These are phyloP conservation scores for Plasmodium malariae DNA, from an alignment of 169 alveolate species.

Conservation along the genomic window DNA sequence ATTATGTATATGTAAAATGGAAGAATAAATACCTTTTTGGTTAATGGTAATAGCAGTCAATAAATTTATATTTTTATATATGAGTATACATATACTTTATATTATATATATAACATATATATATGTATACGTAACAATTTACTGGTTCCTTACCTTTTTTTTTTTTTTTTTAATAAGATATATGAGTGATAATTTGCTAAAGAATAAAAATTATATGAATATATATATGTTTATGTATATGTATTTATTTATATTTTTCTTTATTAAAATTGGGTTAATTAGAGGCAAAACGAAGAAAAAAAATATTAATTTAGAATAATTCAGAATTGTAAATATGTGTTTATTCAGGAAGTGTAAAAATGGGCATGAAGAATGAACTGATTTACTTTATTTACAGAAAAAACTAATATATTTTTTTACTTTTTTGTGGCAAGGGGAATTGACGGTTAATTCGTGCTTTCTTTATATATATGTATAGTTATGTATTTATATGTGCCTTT, in stretches of 20 bases:
- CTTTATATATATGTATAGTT: neutral
- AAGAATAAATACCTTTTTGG: no score
- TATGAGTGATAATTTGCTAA: neutral
- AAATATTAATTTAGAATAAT: constrained; percentile 18
- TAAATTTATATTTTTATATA: neutral
- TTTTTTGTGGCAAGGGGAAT: neutral
- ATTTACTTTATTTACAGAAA: constrained; percentile 3
- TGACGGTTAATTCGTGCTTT: neutral
- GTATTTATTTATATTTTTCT: no score
- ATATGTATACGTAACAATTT: neutral
- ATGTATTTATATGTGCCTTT: neutral
- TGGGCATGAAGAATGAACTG: constrained; percentile 29
- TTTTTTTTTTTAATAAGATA: neutral
- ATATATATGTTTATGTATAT: neutral
- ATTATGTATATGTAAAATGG: no score
- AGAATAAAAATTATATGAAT: neutral
- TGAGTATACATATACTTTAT: neutral
- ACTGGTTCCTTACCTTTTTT: neutral
- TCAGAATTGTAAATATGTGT: constrained; percentile 8
- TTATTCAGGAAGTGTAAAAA: neutral
- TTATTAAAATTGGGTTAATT: neutral
- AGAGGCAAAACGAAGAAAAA: neutral
- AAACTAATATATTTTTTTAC: constrained; percentile 13
- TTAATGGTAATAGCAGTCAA: neutral
- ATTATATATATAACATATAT: neutral